A percentile compares a stretch with the other conserved stretches of the same genome.
These are phyloP conservation scores for Arthrinium phaeospermum DNA, from an alignment of 2,329 filamentous ascomycete species.

Conservation along the genomic window DNA sequence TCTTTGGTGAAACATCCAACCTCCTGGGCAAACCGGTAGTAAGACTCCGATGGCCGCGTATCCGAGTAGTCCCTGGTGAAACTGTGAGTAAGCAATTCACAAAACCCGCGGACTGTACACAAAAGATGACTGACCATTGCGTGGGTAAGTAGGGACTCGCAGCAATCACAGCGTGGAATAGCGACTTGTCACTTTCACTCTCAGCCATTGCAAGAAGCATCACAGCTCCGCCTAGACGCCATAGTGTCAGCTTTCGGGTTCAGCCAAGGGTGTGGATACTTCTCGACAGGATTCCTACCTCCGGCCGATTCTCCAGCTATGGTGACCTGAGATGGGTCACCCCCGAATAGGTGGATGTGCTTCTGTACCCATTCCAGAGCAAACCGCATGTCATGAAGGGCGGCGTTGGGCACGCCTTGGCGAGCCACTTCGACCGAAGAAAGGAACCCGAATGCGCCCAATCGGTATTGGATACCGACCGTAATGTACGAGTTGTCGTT, in stretches of 20 bases:
- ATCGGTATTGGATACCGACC: constrained; percentile 49
- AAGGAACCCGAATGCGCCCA: constrained; percentile 53
- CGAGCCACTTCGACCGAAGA: constrained; percentile 50
- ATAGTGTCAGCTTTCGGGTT: not conserved
- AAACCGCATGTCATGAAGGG: constrained; percentile 56
- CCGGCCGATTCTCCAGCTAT: constrained; percentile 61
- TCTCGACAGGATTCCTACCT: constrained; percentile 31
- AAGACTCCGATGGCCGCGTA: constrained; percentile 37
- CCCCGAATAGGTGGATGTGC: constrained; percentile 58
- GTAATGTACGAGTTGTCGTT: constrained; percentile 49
- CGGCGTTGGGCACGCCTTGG: constrained; percentile 45
- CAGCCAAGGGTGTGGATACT: too few species aligned
- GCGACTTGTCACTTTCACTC: constrained; percentile 46
- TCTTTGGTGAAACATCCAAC: constrained; percentile 39
- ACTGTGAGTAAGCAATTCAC: not conserved
- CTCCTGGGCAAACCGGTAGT: constrained; percentile 40
- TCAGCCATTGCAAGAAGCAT: constrained; percentile 55
- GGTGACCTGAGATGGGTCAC: constrained; percentile 56
- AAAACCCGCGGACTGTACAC: constrained; percentile 1
- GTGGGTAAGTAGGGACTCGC: constrained; percentile 58
- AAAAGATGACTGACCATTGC: constrained; percentile 46
- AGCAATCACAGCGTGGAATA: constrained; percentile 52
- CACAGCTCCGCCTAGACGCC: constrained; percentile 47
- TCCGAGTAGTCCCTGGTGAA: constrained; percentile 37
- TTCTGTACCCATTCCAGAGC: constrained; percentile 59